A percentile compares a stretch with the other conserved stretches of the same genome.
Conservation (phyloP, 371 early-diverging fungal species). For the Capillidium heterosporum region DNA sequence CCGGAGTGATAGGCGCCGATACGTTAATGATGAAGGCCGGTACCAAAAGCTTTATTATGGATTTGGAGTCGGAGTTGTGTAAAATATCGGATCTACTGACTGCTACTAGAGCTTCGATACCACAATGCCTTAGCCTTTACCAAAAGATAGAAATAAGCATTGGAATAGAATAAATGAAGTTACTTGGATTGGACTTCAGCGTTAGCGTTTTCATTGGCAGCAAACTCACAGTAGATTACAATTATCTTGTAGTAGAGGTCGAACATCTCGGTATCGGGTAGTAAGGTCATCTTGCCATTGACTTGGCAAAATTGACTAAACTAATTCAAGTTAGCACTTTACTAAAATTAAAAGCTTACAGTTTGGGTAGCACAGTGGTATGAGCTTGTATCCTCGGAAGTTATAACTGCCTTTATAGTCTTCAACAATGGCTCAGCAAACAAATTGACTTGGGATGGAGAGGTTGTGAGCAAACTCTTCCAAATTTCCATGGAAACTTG, state of each 20-base stretch:
- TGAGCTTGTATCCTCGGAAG: background rate
- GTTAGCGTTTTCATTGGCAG: slow-evolving; percentile 22
- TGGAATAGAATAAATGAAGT: background rate
- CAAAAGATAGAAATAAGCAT: background rate
- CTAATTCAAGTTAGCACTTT: background rate
- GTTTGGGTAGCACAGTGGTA: slow-evolving; percentile 1
- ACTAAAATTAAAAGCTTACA: background rate
- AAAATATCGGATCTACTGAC: slow-evolving; percentile 29
- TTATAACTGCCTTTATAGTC: slow-evolving; percentile 1
- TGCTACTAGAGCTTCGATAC: slow-evolving; percentile 29
- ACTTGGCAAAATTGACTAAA: slow-evolving; percentile 4
- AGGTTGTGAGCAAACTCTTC: slow-evolving; percentile 3
- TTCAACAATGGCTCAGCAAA: slow-evolving; percentile 4
- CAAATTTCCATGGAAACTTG: slow-evolving; percentile 9
- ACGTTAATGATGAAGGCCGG: slow-evolving; percentile 29
- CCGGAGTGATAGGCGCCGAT: slow-evolving; percentile 12
- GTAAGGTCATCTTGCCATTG: slow-evolving; percentile 1
- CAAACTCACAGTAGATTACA: slow-evolving; percentile 32
- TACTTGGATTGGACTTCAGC: slow-evolving; percentile 19
- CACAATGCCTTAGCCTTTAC: slow-evolving; percentile 28
- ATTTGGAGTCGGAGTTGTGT: slow-evolving; percentile 26
- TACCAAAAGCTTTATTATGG: slow-evolving; percentile 30
- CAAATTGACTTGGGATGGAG: slow-evolving; percentile 5
- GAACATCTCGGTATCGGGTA: slow-evolving; percentile 43
- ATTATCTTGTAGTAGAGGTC: slow-evolving; percentile 34